Percentiles rank a stretch among this genome's conserved stretches.
Evolutionary conservation across 176 grass and related monocot species (phyloP).

Genomic region (Oryza rufipogon): DNA sequence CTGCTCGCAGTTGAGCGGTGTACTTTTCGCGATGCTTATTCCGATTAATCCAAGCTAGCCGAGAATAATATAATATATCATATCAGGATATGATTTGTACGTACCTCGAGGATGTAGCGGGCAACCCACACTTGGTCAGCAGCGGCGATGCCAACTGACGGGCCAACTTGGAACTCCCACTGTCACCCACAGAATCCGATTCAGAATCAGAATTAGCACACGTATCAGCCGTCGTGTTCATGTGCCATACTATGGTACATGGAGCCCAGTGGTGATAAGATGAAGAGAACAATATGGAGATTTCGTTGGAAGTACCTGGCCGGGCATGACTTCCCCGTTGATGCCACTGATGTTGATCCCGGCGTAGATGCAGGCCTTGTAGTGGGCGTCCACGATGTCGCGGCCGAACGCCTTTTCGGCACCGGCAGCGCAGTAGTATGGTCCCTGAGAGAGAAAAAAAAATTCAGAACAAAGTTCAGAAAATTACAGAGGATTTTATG

Average conservation of each 20-base stretch:
- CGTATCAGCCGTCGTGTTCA: background rate
- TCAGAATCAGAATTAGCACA: constrained; percentile 40
- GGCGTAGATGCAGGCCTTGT: constrained; percentile 92
- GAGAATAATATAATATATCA: constrained; percentile 1
- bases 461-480: background rate
- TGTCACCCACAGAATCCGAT: constrained; percentile 38
- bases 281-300: background rate
- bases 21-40: background rate
- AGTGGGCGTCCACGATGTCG: constrained; percentile 92
- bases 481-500: background rate
- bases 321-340: constrained; percentile 99
- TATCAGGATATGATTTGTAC: constrained; percentile 28
- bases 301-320: constrained; percentile 58
- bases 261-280: background rate
- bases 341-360: constrained; percentile 98
- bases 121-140: constrained; percentile 74
- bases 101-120: constrained; percentile 85
- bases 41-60: background rate
- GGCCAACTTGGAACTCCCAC: constrained; percentile 99
- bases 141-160: constrained; percentile 81
- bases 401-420: constrained; percentile 94
- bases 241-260: constrained; percentile 5
- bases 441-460: constrained; percentile 57
- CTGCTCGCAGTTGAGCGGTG: background rate
- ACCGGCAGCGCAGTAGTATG: constrained; percentile 84